Evolutionary conservation across 331 rosid species (phyloP), one percentile per base, ranked within the genome.

Genomic region (Quercus phellos): DNA sequence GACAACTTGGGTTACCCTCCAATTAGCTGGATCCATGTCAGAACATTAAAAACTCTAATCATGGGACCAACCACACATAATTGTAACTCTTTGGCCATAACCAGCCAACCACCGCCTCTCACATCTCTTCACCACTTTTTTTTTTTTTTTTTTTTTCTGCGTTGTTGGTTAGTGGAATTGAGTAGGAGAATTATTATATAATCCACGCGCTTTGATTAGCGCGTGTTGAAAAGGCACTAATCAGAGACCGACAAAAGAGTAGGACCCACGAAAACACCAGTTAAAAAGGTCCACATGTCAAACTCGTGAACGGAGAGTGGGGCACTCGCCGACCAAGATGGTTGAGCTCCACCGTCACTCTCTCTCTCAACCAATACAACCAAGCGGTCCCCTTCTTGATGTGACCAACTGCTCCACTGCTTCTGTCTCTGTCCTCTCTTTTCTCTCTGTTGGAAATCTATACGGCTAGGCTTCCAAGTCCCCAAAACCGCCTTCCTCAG

Each of bases 331-430:
- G 26, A 30, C 11, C 6, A 13, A 14, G 67, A 4, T 0, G 34
- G 12, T 66, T 29, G 19, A 10, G 51, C 56, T 43, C 42, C 60
- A 56, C 51, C 51, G 75, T 14, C 12, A 32, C 30, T 22, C 21
- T 13, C 14, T 16, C 18, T 8, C 27, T 0, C 24, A 14, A 69
- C 56, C 1, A 43, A 77, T 67, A 61, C 46, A 54, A 35, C 80
- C 51, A 54, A 78, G 79, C 59, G 87, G 90, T 80, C 86, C 83
- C 90, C 84, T 76, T 66, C 10, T 46, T 54, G 84, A 86, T 78
- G 86, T 85, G 90, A 87, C 87, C 91, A 84, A 89, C 89, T 79
- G 79, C 88, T 80, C 80, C 91, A 77, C 83, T 72, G 87, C 84
- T 5, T 67, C 70, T 84, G 88, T 83, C 83, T 4, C 55, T 64